phyloP scores from a whole-genome alignment of 495 filamentous ascomycete species.

The Letharia lupina region DNA sequence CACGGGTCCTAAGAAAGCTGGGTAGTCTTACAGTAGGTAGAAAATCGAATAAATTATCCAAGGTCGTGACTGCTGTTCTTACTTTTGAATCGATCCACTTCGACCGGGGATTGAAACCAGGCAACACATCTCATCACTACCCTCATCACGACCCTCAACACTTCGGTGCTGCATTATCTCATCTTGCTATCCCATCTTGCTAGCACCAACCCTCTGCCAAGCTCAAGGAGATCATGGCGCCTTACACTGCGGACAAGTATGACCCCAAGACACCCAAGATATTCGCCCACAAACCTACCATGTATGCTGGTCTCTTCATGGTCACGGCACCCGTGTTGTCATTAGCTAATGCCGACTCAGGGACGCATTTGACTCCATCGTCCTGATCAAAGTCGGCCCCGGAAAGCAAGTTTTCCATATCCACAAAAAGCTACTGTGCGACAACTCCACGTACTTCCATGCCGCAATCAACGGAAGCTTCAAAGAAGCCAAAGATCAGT shows the following conservation, averaged over 20 bases:
- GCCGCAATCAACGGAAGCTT: conserved; percentile 11
- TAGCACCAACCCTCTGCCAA: no score
- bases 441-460: conserved; percentile 12
- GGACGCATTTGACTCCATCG: not conserved
- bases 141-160: no score
- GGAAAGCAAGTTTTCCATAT: not conserved
- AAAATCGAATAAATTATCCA: not conserved
- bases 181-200: no score
- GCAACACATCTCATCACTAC: no score
- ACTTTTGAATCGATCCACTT: no score
- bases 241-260: no score
- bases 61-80: not conserved
- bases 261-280: no score
- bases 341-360: not conserved
- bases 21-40: conserved; percentile 7
- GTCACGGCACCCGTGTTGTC: not conserved
- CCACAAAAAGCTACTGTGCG: conserved; percentile 9
- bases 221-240: no score
- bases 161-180: no score
- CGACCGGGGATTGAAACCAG: no score
- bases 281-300: not conserved
- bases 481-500: conserved; percentile 10
- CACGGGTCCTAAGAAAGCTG: conserved; percentile 13
- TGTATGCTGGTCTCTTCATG: not conserved
- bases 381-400: not conserved